Percentiles rank a stretch among this genome's conserved stretches.
phyloP scores from a whole-genome alignment of 2,329 filamentous ascomycete species.

The Aureobasidium sp. region DNA sequence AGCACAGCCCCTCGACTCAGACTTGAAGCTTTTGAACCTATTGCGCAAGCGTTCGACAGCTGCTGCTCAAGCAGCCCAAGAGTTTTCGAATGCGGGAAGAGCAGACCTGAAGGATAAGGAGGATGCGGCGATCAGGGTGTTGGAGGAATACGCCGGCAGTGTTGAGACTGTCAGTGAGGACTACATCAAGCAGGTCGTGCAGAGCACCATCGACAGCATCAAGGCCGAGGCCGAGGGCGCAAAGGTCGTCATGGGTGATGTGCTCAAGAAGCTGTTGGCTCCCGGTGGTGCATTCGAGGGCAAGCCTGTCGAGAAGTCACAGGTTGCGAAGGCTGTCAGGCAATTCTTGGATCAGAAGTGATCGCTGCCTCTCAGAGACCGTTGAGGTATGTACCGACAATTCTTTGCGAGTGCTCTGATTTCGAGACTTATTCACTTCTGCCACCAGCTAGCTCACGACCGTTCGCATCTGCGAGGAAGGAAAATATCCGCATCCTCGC shows the following conservation, averaged over 20 bases:
- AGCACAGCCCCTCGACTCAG: constrained; percentile 58
- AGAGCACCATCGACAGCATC: constrained; percentile 45
- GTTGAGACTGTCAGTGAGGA: constrained; percentile 53
- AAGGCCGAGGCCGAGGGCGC: constrained; percentile 38
- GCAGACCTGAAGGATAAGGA: constrained; percentile 67
- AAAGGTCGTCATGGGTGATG: constrained; percentile 50
- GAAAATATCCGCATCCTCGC: neutral
- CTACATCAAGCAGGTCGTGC: constrained; percentile 51
- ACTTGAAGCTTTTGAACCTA: constrained; percentile 61
- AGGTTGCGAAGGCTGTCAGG: constrained; percentile 56
- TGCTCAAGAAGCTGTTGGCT: constrained; percentile 55
- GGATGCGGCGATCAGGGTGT: constrained; percentile 54
- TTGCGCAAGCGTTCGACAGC: constrained; percentile 58
- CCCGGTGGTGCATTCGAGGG: constrained; percentile 51
- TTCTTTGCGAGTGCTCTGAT: neutral
- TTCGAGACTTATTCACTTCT: neutral
- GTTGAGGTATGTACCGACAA: neutral
- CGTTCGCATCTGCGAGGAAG: neutral
- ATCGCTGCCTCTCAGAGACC: neutral
- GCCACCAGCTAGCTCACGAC: neutral
- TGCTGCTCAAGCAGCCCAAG: constrained; percentile 52
- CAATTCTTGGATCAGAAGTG: constrained; percentile 18
- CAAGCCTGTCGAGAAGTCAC: constrained; percentile 56
- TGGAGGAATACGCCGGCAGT: constrained; percentile 57
- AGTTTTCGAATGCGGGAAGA: constrained; percentile 58